Evolutionary conservation across 2,329 filamentous ascomycete species (phyloP), one percentile per base, ranked within the genome.

Genomic region (Thelonectria blattea): DNA sequence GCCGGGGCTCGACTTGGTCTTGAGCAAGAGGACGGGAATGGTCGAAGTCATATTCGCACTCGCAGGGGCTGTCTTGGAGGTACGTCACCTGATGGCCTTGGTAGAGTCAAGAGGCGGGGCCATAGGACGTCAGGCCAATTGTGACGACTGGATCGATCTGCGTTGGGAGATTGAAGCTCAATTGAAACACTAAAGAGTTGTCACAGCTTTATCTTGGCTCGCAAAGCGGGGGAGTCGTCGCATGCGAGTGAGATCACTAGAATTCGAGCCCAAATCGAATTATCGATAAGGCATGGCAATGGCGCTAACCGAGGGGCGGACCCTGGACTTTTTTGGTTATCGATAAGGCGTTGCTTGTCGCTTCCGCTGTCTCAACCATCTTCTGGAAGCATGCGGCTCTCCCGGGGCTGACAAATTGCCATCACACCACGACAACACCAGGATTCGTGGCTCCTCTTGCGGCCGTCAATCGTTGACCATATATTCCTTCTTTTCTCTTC

Each of bases 1-100:
- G 46, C 78, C 81, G 0, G 91, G 91, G 0, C 78, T 81, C 0
- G 91, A 94, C 70, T 84, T 89, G 3, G 91, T 94, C 76, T 95
- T 95, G 56, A 95, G 83, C 1, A 95, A 81, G 20, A 94, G 79
- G 20, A 95, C 76, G 1, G 90, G 75, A 39, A 74, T 67, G 30
- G 64, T 58, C 24, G 62, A 52, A 41, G 58, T 22, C 63, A 65
- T 63, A 54, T 45, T 64, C 45, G 54, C 43, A 30, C 46, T 64
- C 45, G 54, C 43, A 30, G 61, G 50, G 15, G 41, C 17, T 18
- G 32, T 47, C 43, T 27, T 9, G 12, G 32, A 24, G 24, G 20
- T 17, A 4, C n/a, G 15, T 34, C 47, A 32, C 32, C 51, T 52
- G 48, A 56, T 56, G 60, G 48, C 39, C 46, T 49, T 43, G 65